Evolutionary conservation across 306 rosid species (phyloP).

Genomic region (Cucurbita moschata): DNA sequence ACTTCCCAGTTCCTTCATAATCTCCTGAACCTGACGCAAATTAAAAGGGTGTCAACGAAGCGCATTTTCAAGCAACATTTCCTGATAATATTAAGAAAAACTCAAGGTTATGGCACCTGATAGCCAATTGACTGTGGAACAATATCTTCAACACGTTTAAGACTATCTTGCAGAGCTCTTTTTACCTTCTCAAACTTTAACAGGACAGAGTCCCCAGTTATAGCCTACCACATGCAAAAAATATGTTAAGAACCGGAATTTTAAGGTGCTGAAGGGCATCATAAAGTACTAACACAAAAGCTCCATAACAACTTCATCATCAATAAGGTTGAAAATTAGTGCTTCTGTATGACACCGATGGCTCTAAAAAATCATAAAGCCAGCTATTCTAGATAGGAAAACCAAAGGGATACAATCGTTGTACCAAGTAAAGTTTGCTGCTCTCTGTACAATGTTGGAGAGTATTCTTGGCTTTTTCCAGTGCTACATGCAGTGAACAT

Average conservation of each 20-base stretch:
- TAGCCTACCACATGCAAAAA: slow-evolving; percentile 45
- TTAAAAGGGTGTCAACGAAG: neutral
- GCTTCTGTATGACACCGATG: neutral
- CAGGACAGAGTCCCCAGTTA: slow-evolving; percentile 89
- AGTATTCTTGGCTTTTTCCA: slow-evolving; percentile 77
- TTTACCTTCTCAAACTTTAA: slow-evolving; percentile 70
- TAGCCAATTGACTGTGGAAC: slow-evolving; percentile 75
- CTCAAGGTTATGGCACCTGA: slow-evolving; percentile 46
- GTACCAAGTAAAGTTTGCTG: slow-evolving; percentile 94
- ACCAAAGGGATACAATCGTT: neutral
- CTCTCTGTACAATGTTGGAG: slow-evolving; percentile 88
- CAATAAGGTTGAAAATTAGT: neutral
- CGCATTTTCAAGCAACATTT: neutral
- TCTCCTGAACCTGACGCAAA: slow-evolving; percentile 47
- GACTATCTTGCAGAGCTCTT: slow-evolving; percentile 62
- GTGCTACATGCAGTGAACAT: slow-evolving; percentile 83
- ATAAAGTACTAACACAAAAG: neutral
- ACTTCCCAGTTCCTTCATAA: slow-evolving; percentile 48
- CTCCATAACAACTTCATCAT: neutral
- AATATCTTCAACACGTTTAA: slow-evolving; percentile 68
- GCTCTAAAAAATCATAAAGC: neutral
- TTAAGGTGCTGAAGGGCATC: neutral
- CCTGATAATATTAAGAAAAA: neutral
- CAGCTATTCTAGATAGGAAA: neutral
- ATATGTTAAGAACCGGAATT: neutral